A percentile compares a stretch with the other conserved stretches of the same genome.
phyloP scores from a whole-genome alignment of 352 stramenopile species.

The Thalassiosira livingstoniorum region DNA sequence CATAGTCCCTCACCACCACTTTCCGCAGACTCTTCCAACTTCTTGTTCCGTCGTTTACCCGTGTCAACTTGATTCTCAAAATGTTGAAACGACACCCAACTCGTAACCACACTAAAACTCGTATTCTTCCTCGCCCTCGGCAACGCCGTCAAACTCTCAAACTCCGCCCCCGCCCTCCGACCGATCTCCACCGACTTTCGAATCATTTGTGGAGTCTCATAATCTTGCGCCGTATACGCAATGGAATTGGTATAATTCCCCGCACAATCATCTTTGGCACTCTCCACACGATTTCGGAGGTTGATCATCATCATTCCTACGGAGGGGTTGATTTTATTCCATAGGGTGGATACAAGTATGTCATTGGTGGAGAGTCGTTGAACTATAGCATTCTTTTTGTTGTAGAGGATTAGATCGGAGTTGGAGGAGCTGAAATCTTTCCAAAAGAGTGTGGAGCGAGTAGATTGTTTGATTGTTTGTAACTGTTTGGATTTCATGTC shows the following conservation, averaged over 20 bases:
- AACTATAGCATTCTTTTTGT: not conserved
- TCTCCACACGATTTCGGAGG: conserved; percentile 45
- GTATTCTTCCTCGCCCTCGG: conserved; percentile 32
- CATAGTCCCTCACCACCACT: not conserved
- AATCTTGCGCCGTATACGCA: conserved; percentile 65
- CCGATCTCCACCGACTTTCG: conserved; percentile 49
- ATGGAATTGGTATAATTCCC: conserved; percentile 71
- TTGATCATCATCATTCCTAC: conserved; percentile 67
- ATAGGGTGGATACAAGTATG: conserved; percentile 68
- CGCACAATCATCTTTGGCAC: conserved; percentile 55
- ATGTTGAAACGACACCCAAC: conserved; percentile 54
- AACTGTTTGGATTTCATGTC: conserved; percentile 4
- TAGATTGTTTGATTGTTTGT: not conserved
- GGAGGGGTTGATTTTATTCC: conserved; percentile 35
- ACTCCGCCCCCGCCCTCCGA: conserved; percentile 34
- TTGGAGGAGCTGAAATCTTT: not conserved
- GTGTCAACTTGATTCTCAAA: too few species aligned
- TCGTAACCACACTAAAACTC: conserved; percentile 50
- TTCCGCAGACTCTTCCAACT: not conserved
- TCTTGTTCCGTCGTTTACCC: not conserved
- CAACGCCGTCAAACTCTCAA: conserved; percentile 22
- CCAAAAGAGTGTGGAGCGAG: not conserved
- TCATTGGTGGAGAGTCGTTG: conserved; percentile 10
- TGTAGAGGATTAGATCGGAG: not conserved
- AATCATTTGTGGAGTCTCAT: conserved; percentile 62